phyloP scores from a whole-genome alignment of 768 basidiomycete species.

The Trametes sanguinea region DNA sequence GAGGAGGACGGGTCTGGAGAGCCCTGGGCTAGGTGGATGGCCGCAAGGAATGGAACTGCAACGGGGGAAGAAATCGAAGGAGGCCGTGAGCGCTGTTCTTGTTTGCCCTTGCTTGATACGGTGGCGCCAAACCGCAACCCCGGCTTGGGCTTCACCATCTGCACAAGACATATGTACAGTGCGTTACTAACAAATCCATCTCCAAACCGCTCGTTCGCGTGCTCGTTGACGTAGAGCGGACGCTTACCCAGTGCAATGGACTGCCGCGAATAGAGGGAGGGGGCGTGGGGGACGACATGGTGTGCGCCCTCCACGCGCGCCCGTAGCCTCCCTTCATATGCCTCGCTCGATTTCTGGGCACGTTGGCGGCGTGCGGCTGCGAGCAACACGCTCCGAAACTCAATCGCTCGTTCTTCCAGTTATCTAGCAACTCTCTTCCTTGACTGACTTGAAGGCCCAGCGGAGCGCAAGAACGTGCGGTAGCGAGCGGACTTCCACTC shows the following conservation, averaged over 20 bases:
- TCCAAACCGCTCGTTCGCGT: not conserved
- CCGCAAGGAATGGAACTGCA: slow-evolving; percentile 33
- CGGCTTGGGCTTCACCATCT: slow-evolving; percentile 52
- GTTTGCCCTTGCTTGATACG: slow-evolving; percentile 37
- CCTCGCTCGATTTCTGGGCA: slow-evolving; percentile 11
- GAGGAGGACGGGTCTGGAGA: slow-evolving; percentile 12
- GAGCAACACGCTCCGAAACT: slow-evolving; percentile 8
- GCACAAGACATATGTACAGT: slow-evolving; percentile 1
- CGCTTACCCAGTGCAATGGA: slow-evolving; percentile 26
- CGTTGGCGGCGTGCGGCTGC: slow-evolving; percentile 22
- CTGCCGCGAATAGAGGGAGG: slow-evolving; percentile 20
- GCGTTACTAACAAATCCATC: not conserved
- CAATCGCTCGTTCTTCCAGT: slow-evolving; percentile 12
- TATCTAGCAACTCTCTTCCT: not conserved
- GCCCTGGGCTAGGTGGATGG: slow-evolving; percentile 48
- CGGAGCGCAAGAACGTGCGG: not conserved
- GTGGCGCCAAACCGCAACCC: slow-evolving; percentile 36
- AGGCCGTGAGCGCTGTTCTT: slow-evolving; percentile 31
- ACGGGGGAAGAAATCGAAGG: slow-evolving; percentile 47
- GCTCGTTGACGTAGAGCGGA: not conserved
- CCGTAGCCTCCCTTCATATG: slow-evolving; percentile 19
- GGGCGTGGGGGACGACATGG: slow-evolving; percentile 20
- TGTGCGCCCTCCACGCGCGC: slow-evolving; percentile 14
- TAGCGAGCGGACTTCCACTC: slow-evolving; percentile 1
- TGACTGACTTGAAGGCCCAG: not conserved